Evolutionary conservation across 805 yeast genomes (phyloP).

Genomic region (Saccharomyces mikatae): DNA sequence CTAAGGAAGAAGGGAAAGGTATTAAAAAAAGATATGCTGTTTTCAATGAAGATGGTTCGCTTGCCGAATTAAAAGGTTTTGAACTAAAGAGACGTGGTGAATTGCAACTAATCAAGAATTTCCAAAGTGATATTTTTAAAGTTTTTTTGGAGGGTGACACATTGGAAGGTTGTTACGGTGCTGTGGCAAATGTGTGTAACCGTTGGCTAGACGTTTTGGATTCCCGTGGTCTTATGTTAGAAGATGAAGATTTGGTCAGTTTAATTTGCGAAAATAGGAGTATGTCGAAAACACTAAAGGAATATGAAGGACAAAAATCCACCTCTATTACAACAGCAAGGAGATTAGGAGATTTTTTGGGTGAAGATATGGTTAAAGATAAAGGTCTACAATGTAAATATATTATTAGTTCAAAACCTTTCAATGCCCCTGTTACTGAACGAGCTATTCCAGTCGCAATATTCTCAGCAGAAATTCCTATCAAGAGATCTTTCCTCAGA

Average conservation of each 20-base stretch:
- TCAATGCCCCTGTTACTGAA: conserved; percentile 85
- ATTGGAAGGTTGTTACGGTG: conserved; percentile 70
- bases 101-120: conserved; percentile 82
- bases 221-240: conserved; percentile 75
- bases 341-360: conserved; percentile 87
- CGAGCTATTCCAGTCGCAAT: conserved; percentile 95
- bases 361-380: conserved; percentile 93
- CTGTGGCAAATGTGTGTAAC: conserved; percentile 89
- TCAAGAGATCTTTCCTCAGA: conserved; percentile 65
- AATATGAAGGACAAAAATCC: conserved; percentile 84
- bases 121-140: conserved; percentile 90
- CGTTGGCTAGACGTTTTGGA: conserved; percentile 94
- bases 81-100: conserved; percentile 97
- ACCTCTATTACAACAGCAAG: conserved; percentile 94
- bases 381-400: conserved; percentile 93
- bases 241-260: conserved; percentile 89
- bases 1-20: conserved; percentile 96
- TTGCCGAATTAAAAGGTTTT: conserved; percentile 94
- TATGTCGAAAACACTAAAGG: conserved; percentile 86
- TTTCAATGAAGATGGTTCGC: conserved; percentile 84
- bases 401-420: conserved; percentile 77
- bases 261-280: conserved; percentile 92
- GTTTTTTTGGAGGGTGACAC: conserved; percentile 80
- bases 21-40: conserved; percentile 95
- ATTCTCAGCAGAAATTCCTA: conserved; percentile 70